Conservation (phyloP, 2,329 filamentous ascomycete species). For the Colletotrichum tabaci region DNA sequence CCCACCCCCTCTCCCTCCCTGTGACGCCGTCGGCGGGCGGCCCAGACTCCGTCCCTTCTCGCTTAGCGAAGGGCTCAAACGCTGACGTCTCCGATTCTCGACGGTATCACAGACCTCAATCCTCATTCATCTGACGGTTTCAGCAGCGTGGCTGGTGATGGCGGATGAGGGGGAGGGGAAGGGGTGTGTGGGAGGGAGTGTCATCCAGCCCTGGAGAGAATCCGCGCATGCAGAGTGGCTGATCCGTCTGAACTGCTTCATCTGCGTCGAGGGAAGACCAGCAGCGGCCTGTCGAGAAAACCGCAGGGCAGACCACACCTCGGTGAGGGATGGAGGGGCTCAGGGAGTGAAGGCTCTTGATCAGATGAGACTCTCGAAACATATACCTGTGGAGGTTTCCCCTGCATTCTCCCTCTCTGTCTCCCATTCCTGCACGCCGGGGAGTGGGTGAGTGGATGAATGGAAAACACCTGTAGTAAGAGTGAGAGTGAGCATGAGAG, state of each 20-base stretch:
- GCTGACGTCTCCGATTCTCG: conserved; percentile 31
- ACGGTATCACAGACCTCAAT: conserved; percentile 9
- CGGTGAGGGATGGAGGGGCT: not conserved
- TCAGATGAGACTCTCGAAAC: conserved; percentile 39
- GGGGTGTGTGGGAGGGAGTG: not conserved
- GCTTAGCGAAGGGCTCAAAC: conserved; percentile 34
- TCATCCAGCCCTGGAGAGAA: not conserved
- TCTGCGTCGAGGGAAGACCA: not conserved
- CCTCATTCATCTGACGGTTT: conserved; percentile 35
- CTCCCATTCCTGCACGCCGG: conserved; percentile 10
- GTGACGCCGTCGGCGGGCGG: not conserved
- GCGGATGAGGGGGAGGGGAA: not conserved
- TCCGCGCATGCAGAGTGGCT: conserved; percentile 24
- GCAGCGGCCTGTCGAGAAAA: not conserved
- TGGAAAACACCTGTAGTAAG: not conserved
- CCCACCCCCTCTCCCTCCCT: not conserved
- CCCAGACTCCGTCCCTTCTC: not conserved
- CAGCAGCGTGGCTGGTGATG: conserved; percentile 25
- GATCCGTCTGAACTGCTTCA: conserved; percentile 36
- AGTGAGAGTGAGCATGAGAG: not conserved
- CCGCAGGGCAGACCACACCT: not conserved
- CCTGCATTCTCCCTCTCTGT: not conserved
- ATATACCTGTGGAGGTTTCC: conserved; percentile 12
- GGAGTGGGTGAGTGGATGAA: conserved; percentile 20
- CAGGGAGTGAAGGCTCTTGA: not conserved